Base-by-base conservation (phyloP, 768 basidiomycete genomes). In the Agrocybe praecox region DNA sequence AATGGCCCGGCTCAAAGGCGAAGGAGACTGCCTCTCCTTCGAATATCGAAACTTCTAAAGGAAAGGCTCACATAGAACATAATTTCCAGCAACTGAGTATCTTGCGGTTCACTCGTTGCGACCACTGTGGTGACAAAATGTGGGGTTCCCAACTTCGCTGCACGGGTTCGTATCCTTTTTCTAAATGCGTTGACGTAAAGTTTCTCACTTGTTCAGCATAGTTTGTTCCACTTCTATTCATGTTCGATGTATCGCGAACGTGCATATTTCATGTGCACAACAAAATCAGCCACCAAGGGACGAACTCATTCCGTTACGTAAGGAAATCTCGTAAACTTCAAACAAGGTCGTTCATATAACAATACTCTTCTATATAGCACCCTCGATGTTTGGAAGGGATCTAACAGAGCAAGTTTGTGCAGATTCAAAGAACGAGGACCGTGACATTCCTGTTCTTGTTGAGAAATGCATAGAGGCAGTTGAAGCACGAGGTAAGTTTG, bases 141-240 rank as follows among this genome's bases (percentile, higher is more conserved):
- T 99, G 96, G 95, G 96, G 96, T 7, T 85, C 95, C n/a, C 94
- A 96, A 67, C 79, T 92, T 52, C 88, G 92, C 29, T 99, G 97
- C 69, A 83, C 88, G 62, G 80, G 96, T 94, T 67, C 68, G 93
- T 79, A 10, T n/a, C n/a, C 42, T 44, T 18, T 48, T 24, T 51
- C 32, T n/a, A 26, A 44, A 22, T 26, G 56, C 53, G 4, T 49
- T 17, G 51, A 14, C 7, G 42, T 49, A 15, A 36, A 19, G 15
- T 17, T 33, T 43, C 26, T 48, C n/a, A 51, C 15, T 47, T 59
- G 15, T 36, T 56, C 26, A 51, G 46, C 22, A 59, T 45, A 96
- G 96, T 76, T 24, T 98, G 96, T 70, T 89, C 86, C 18, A 81
- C 89, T 45, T 89, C 90, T 21, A 89, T 96, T 21, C 96, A 98